These are phyloP conservation scores for Balansia obtecta DNA, from an alignment of 2,329 filamentous ascomycete genomes.

Conservation along the genomic window DNA sequence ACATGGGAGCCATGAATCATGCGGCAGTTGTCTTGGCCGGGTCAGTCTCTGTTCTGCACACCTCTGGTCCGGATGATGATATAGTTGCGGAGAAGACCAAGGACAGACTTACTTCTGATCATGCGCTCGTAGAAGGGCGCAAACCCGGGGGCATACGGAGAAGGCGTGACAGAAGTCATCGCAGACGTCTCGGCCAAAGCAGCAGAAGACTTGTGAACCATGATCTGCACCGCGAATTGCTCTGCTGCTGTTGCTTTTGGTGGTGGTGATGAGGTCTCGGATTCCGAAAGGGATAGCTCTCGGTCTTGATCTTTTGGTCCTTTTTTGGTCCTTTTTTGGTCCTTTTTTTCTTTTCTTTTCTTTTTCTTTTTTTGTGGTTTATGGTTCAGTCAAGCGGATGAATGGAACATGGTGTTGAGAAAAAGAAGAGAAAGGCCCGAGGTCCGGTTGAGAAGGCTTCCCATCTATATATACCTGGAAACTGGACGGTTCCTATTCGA, in stretches of 20 bases:
- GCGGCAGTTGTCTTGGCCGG: constrained; percentile 16
- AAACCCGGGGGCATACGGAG: no score
- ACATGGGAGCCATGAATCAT: constrained; percentile 13
- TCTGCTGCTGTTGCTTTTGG: no score
- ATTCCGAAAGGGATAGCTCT: no score
- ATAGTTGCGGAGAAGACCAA: not conserved
- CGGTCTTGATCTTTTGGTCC: no score
- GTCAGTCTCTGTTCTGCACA: not conserved
- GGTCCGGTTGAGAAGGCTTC: not conserved
- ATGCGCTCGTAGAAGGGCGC: not conserved
- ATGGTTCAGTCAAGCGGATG: not conserved
- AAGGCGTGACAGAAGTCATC: not conserved
- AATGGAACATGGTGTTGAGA: not conserved
- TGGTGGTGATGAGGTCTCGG: no score
- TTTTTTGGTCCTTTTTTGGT: no score
- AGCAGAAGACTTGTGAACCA: not conserved
- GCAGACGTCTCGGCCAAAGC: not conserved
- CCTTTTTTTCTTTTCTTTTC: no score
- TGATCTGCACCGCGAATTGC: no score
- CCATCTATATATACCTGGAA: not conserved
- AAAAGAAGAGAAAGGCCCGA: not conserved
- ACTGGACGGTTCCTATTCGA: not conserved
- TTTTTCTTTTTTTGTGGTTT: no score
- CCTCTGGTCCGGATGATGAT: not conserved
- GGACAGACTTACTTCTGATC: not conserved